These are phyloP conservation scores for Yamadazyma endophytica DNA, from an alignment of 805 yeast species.

Conservation along the genomic window DNA sequence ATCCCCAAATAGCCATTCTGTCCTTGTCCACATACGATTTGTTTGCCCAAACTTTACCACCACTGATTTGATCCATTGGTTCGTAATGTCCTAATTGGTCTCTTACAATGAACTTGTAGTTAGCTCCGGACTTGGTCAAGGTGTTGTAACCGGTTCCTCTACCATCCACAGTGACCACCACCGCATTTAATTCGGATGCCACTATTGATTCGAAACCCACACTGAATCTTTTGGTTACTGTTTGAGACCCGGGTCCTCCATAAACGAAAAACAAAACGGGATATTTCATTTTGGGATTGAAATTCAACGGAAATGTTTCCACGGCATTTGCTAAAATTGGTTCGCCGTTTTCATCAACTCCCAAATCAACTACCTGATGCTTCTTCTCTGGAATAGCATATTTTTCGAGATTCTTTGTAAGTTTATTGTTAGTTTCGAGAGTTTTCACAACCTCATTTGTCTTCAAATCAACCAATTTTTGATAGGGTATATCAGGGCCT, in stretches of 20 bases:
- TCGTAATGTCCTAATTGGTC: slow-evolving; percentile 81
- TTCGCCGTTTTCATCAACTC: slow-evolving; percentile 43
- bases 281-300: slow-evolving; percentile 59
- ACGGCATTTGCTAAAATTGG: slow-evolving; percentile 55
- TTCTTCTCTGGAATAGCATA: slow-evolving; percentile 56
- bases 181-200: slow-evolving; percentile 71
- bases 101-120: slow-evolving; percentile 73
- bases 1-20: slow-evolving; percentile 89
- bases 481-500: slow-evolving; percentile 82
- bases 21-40: slow-evolving; percentile 58
- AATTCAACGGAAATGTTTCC: slow-evolving; percentile 75
- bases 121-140: slow-evolving; percentile 39
- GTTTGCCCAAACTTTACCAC: slow-evolving; percentile 68
- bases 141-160: slow-evolving; percentile 95
- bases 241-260: slow-evolving; percentile 95
- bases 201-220: slow-evolving; percentile 69
- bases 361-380: slow-evolving; percentile 52
- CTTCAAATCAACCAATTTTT: slow-evolving; percentile 53
- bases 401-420: slow-evolving; percentile 32
- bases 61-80: slow-evolving; percentile 79
- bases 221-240: slow-evolving; percentile 59
- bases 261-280: slow-evolving; percentile 88
- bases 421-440: slow-evolving; percentile 44
- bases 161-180: slow-evolving; percentile 94
- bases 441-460: slow-evolving; percentile 30